phyloP scores from a whole-genome alignment of 2,329 filamentous ascomycete genomes.

The Ophiostoma sp. region DNA sequence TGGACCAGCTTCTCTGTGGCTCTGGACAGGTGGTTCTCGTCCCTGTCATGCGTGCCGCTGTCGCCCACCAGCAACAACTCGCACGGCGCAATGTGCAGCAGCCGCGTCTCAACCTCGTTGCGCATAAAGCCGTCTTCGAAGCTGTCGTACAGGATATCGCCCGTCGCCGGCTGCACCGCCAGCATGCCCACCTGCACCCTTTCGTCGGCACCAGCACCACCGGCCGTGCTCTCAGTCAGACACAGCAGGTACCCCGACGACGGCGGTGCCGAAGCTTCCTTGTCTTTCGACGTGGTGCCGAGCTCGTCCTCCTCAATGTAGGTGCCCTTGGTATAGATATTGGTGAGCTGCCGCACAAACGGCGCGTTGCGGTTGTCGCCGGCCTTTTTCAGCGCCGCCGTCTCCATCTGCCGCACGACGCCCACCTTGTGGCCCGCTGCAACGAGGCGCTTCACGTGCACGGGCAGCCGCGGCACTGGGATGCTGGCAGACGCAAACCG shows the following conservation, averaged over 20 bases:
- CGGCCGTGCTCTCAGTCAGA: slow-evolving; percentile 73
- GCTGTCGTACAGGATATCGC: slow-evolving; percentile 90
- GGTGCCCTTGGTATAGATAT: slow-evolving; percentile 95
- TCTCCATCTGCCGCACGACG: slow-evolving; percentile 89
- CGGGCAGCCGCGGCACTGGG: slow-evolving; percentile 81
- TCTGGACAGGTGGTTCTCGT: slow-evolving; percentile 55
- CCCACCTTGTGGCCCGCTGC: slow-evolving; percentile 93
- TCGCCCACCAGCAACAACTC: slow-evolving; percentile 92
- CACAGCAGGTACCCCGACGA: slow-evolving; percentile 81
- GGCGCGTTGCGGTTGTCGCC: slow-evolving; percentile 91
- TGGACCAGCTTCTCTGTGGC: slow-evolving; percentile 88
- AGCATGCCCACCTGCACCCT: slow-evolving; percentile 88
- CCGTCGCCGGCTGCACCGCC: slow-evolving; percentile 90
- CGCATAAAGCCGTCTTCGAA: slow-evolving; percentile 98
- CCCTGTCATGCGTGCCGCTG: neutral
- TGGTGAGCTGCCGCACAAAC: slow-evolving; percentile 88
- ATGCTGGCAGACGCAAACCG: slow-evolving; percentile 95
- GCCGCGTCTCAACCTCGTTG: slow-evolving; percentile 88
- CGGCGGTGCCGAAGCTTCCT: slow-evolving; percentile 33
- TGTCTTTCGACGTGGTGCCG: slow-evolving; percentile 42
- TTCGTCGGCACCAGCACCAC: slow-evolving; percentile 69
- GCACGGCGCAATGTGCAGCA: slow-evolving; percentile 91
- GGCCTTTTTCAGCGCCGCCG: slow-evolving; percentile 88
- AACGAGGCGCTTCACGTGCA: slow-evolving; percentile 90
- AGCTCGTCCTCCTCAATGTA: slow-evolving; percentile 93